Percentiles rank a stretch among this genome's conserved stretches.
Evolutionary conservation across 371 early-diverging fungal species (phyloP).

Genomic region (Circinella minor): DNA sequence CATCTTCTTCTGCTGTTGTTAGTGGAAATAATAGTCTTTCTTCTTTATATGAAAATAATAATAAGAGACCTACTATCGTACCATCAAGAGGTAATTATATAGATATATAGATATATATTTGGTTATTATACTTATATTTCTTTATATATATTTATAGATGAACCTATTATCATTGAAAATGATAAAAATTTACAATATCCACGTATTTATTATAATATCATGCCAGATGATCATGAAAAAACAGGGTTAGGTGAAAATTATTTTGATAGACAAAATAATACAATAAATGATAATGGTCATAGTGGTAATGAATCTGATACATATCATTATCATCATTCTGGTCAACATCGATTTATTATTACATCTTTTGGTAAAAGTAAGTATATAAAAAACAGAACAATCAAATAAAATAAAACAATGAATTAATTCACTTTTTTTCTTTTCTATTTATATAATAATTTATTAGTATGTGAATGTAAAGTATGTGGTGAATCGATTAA

Average conservation of each 20-base stretch:
- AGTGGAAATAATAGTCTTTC: too few relatives aligned
- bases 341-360: slow-evolving; percentile 10
- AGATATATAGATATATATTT: too few relatives aligned
- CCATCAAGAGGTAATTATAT: neutral
- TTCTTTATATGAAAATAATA: too few relatives aligned
- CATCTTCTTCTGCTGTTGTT: neutral
- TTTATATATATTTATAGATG: neutral
- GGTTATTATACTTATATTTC: neutral
- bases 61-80: neutral
- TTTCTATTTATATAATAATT: neutral
- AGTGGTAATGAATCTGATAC: neutral
- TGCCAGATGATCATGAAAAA: slow-evolving; percentile 14
- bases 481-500: slow-evolving; percentile 41
- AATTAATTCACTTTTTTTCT: neutral
- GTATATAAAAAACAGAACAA: neutral
- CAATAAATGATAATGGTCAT: neutral
- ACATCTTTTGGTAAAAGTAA: slow-evolving; percentile 15
- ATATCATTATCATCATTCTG: neutral
- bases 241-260: neutral
- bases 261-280: neutral
- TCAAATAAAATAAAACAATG: neutral
- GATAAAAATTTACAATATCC: slow-evolving; percentile 16
- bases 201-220: slow-evolving; percentile 24
- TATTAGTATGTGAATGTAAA: slow-evolving; percentile 42
- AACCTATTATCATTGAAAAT: slow-evolving; percentile 11